Conservation (phyloP, 768 basidiomycete species). For the Lenzites betulinus region DNA sequence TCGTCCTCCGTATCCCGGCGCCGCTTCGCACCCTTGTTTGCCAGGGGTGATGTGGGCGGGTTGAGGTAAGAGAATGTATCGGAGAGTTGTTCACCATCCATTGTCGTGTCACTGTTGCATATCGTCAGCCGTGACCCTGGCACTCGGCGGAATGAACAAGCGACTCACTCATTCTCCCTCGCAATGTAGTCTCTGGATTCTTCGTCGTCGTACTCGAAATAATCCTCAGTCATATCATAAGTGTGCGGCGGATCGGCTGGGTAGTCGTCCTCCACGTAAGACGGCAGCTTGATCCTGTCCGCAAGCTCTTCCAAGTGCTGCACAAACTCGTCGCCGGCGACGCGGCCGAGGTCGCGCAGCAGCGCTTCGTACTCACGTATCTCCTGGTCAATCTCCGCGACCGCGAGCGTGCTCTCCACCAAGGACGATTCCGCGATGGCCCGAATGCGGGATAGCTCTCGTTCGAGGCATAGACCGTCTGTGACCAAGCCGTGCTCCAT, state of each 20-base stretch:
- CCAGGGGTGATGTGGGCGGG: constrained; percentile 5
- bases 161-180: not conserved
- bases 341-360: not conserved
- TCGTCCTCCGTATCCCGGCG: not conserved
- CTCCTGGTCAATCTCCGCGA: constrained; percentile 6
- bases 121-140: not conserved
- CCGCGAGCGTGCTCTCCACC: not conserved
- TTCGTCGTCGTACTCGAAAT: too few species aligned
- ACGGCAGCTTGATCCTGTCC: not conserved
- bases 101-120: not conserved
- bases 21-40: not conserved
- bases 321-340: not conserved
- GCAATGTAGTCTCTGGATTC: too few species aligned
- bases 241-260: too few species aligned
- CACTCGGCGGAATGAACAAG: not conserved
- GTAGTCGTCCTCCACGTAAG: not conserved
- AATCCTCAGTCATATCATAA: not conserved
- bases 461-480: not conserved
- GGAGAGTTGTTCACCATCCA: not conserved
- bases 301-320: not conserved
- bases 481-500: not conserved
- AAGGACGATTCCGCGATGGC: not conserved
- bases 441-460: not conserved
- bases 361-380: not conserved
- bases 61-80: constrained; percentile 3